Conservation (phyloP, 129 eudicot species). For the Chrysanthemum lavandulifolium region DNA sequence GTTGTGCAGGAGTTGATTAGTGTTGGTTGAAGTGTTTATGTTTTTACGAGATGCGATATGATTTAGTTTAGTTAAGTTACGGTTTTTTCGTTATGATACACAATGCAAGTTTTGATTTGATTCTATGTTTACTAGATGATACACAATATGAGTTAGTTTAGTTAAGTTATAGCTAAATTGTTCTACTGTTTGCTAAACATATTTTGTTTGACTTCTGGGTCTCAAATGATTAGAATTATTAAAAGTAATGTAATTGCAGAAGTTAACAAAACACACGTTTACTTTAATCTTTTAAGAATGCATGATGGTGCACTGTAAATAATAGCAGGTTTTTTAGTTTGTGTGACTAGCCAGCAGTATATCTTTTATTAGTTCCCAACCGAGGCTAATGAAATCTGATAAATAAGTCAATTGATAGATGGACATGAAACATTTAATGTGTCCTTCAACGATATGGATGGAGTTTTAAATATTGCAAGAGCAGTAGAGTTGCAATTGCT, state of each 20-base stretch:
- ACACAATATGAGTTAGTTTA: too few species aligned
- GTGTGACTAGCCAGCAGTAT: neutral
- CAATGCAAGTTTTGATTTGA: too few species aligned
- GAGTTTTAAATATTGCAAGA: conserved; percentile 7
- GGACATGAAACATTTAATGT: conserved; percentile 9
- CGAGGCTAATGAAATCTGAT: conserved; percentile 10
- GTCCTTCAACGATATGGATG: neutral
- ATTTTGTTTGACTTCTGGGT: neutral
- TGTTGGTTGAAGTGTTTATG: too few species aligned
- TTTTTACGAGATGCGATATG: too few species aligned
- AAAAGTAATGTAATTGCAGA: neutral
- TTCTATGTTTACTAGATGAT: too few species aligned
- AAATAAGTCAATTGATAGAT: neutral
- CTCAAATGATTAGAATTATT: conserved; percentile 11
- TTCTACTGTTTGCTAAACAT: conserved; percentile 3
- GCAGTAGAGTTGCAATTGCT: conserved; percentile 9
- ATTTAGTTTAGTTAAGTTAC: too few species aligned
- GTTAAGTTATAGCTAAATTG: neutral
- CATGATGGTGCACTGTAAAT: neutral
- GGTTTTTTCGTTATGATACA: too few species aligned
- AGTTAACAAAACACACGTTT: conserved; percentile 6
- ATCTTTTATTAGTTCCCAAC: neutral
- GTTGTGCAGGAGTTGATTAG: too few species aligned
- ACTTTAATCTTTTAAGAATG: conserved; percentile 10
- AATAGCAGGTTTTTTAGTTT: neutral